Evolutionary conservation across 176 grass and related monocot genomes (phyloP).

Genomic region (Rhipidocladum racemiflorum): DNA sequence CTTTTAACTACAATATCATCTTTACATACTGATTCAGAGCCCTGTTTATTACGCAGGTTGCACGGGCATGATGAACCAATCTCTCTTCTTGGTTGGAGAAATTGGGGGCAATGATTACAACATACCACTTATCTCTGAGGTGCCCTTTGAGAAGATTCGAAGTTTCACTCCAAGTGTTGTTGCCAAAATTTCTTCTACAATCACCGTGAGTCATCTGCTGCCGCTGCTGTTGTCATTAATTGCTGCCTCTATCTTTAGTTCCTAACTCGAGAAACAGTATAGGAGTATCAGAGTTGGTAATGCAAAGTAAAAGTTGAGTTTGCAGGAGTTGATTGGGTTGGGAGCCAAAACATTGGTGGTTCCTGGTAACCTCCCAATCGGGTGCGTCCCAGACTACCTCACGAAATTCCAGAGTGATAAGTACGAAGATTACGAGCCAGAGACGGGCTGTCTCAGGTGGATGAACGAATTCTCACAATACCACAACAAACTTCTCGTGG

Average conservation of each 20-base stretch:
- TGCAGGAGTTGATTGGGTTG: slow-evolving; percentile 65
- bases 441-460: slow-evolving; percentile 72
- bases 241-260: neutral
- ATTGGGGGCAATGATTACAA: slow-evolving; percentile 99
- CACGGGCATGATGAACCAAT: slow-evolving; percentile 33
- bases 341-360: slow-evolving; percentile 77
- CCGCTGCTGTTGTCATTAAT: neutral
- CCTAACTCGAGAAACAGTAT: neutral
- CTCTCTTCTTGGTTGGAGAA: slow-evolving; percentile 82
- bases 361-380: slow-evolving; percentile 85
- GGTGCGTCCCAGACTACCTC: slow-evolving; percentile 66
- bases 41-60: slow-evolving; percentile 31
- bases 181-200: slow-evolving; percentile 56
- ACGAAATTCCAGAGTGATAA: slow-evolving; percentile 54
- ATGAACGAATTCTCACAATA: slow-evolving; percentile 76
- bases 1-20: slow-evolving; percentile 5
- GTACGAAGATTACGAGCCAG: slow-evolving; percentile 66
- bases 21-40: neutral
- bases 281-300: neutral
- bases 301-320: neutral
- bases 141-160: slow-evolving; percentile 50
- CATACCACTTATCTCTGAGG: slow-evolving; percentile 36
- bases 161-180: slow-evolving; percentile 65
- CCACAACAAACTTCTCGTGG: slow-evolving; percentile 59
- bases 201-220: slow-evolving; percentile 47